These are phyloP conservation scores for Durotheca rogersii DNA, from an alignment of 495 filamentous ascomycete species.

Conservation along the genomic window DNA sequence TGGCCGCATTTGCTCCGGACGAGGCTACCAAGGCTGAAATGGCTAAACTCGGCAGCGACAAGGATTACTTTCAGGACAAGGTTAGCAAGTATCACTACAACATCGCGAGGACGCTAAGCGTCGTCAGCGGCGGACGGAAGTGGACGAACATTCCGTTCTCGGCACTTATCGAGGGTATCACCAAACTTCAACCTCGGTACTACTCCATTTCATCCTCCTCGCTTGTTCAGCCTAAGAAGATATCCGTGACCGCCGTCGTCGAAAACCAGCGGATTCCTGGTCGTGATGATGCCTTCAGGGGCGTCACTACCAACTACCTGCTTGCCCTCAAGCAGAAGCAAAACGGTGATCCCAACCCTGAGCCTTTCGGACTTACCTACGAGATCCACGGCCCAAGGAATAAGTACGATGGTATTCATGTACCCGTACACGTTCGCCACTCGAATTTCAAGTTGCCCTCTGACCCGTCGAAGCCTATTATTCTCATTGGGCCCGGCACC, in stretches of 20 bases:
- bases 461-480: conserved; percentile 88
- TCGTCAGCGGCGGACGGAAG: conserved; percentile 63
- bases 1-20: conserved; percentile 88
- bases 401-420: conserved; percentile 94
- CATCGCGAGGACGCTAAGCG: conserved; percentile 84
- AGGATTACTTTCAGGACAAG: conserved; percentile 93
- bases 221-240: conserved; percentile 86
- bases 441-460: conserved; percentile 99
- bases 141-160: conserved; percentile 92
- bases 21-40: conserved; percentile 82
- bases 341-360: conserved; percentile 81
- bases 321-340: conserved; percentile 96
- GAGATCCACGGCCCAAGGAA: conserved; percentile 88
- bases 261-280: conserved; percentile 78
- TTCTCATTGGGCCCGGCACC: conserved; percentile 95
- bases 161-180: conserved; percentile 87
- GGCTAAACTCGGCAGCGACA: conserved; percentile 83
- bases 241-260: conserved; percentile 93
- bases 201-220: conserved; percentile 99
- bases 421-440: conserved; percentile 93
- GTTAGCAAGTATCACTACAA: conserved; percentile 82
- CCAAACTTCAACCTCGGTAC: conserved; percentile 95
- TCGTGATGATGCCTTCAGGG: conserved; percentile 78
- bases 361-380: conserved; percentile 86
- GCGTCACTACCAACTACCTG: conserved; percentile 96